Conservation (phyloP, 1,284 basidiomycete species). For the Cerrena zonata region DNA sequence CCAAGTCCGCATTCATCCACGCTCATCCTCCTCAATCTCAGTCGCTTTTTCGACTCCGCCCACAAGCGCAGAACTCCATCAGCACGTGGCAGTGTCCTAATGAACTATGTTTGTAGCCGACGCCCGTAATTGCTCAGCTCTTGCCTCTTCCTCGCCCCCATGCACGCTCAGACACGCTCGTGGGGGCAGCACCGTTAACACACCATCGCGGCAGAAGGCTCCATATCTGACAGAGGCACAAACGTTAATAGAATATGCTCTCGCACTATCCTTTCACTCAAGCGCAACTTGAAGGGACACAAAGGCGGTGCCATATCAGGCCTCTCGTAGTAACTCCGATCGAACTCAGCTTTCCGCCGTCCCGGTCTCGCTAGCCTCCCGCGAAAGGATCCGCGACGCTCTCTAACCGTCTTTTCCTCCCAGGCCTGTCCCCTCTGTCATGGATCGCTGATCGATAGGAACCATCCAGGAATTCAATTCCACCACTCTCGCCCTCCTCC, state of each 20-base stretch:
- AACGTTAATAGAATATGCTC: no score
- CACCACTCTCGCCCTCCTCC: no score
- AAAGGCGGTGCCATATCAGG: not conserved
- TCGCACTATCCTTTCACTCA: not conserved
- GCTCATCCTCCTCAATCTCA: not conserved
- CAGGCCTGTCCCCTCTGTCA: not conserved
- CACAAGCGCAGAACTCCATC: not conserved
- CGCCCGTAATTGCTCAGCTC: no score
- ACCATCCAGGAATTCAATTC: no score
- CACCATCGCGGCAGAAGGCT: not conserved
- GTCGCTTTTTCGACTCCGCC: constrained; percentile 1
- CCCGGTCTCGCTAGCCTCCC: constrained; percentile 1
- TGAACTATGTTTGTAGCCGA: not conserved
- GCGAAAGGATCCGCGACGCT: constrained; percentile 9
- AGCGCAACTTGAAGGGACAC: not conserved
- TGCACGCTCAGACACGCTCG: no score
- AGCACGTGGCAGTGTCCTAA: not conserved
- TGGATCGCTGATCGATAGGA: no score
- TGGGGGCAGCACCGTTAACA: no score
- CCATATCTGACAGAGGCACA: no score
- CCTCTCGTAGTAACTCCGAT: not conserved
- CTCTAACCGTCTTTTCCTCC: not conserved
- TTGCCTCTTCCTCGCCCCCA: no score
- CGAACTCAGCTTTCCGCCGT: constrained; percentile 6
- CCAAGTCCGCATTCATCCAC: constrained; percentile 1